phyloP scores from a whole-genome alignment of 768 basidiomycete genomes.

The Lactarius vividus region DNA sequence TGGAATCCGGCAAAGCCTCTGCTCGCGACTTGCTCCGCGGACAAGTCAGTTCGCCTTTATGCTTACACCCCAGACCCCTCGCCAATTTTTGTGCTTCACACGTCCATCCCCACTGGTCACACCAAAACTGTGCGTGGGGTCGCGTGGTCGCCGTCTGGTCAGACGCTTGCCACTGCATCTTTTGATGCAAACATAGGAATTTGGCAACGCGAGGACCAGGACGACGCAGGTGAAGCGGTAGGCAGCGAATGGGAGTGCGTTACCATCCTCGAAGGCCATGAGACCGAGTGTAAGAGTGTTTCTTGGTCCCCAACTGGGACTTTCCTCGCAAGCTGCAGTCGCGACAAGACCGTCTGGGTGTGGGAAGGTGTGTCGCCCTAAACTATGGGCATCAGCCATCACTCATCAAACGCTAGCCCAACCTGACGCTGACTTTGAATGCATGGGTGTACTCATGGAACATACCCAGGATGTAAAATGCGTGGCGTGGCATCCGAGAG shows the following conservation, averaged over 20 bases:
- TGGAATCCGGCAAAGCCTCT: conserved; percentile 85
- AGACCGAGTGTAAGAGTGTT: conserved; percentile 83
- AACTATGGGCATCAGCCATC: neutral
- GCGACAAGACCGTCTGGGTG: conserved; percentile 98
- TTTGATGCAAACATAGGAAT: conserved; percentile 92
- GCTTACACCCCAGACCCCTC: conserved; percentile 46
- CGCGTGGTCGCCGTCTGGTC: conserved; percentile 88
- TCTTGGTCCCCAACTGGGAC: conserved; percentile 43
- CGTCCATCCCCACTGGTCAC: conserved; percentile 81
- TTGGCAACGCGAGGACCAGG: conserved; percentile 70
- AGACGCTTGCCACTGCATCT: conserved; percentile 84
- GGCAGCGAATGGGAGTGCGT: conserved; percentile 80
- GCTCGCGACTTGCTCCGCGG: conserved; percentile 91
- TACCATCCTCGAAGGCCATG: conserved; percentile 87
- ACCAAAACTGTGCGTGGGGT: conserved; percentile 81
- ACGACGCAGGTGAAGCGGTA: conserved; percentile 37
- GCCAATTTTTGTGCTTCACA: conserved; percentile 49
- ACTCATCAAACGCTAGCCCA: conserved; percentile 52
- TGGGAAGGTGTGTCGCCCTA: conserved; percentile 77
- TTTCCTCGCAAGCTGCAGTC: conserved; percentile 87
- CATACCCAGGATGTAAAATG: conserved; percentile 96
- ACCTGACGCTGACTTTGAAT: conserved; percentile 92
- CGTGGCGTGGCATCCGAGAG: conserved; percentile 91
- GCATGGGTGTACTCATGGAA: conserved; percentile 93
- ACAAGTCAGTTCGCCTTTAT: conserved; percentile 88